Conservation (phyloP, 352 stramenopile species). For the Pythium vanterpoolii region DNA sequence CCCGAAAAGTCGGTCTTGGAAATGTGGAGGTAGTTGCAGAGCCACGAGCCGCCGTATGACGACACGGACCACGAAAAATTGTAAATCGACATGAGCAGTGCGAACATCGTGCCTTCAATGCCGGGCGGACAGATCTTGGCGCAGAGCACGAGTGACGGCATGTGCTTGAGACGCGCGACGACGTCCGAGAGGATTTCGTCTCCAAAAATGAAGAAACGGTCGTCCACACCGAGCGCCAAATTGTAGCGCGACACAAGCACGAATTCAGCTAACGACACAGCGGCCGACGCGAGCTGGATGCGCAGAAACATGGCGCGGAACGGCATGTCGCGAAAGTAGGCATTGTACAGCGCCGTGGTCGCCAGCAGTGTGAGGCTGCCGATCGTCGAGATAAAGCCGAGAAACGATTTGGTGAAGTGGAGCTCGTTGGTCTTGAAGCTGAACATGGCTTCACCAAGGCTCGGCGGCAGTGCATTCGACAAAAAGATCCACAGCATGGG, state of each 20-base stretch:
- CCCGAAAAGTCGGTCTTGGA: conserved; percentile 72
- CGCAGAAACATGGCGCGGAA: conserved; percentile 77
- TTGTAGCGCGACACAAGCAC: conserved; percentile 71
- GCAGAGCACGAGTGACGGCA: conserved; percentile 95
- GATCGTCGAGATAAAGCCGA: conserved; percentile 75
- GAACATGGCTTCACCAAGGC: conserved; percentile 79
- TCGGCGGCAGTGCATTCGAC: conserved; percentile 67
- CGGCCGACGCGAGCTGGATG: conserved; percentile 65
- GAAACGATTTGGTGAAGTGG: conserved; percentile 71
- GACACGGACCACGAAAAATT: conserved; percentile 81
- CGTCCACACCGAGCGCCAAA: conserved; percentile 49
- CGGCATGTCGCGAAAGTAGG: conserved; percentile 73
- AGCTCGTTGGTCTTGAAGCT: conserved; percentile 80
- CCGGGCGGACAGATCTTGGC: conserved; percentile 94
- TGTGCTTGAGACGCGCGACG: conserved; percentile 76
- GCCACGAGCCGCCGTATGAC: conserved; percentile 72
- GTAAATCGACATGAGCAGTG: conserved; percentile 86
- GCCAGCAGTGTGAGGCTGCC: conserved; percentile 67
- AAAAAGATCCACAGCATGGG: conserved; percentile 82
- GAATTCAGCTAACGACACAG: conserved; percentile 65
- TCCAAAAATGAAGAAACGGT: conserved; percentile 79
- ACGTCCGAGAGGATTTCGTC: conserved; percentile 82
- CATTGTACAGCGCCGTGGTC: conserved; percentile 75
- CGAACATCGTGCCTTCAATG: conserved; percentile 97
- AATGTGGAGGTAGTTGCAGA: conserved; percentile 74